These are phyloP conservation scores for Primulina tabacum DNA, from an alignment of 257 asterid genomes.

Conservation along the genomic window DNA sequence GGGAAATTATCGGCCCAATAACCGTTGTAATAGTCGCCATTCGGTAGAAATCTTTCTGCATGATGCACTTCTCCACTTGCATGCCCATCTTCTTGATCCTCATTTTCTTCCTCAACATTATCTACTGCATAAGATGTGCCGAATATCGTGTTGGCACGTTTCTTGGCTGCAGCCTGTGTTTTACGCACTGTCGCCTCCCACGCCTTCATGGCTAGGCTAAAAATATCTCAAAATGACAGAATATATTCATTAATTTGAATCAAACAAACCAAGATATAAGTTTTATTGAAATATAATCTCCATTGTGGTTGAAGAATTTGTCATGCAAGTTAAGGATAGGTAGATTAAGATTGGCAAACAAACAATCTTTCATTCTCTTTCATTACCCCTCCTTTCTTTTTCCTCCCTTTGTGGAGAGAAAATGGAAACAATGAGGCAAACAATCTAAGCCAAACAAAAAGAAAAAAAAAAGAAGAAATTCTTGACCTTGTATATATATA, in stretches of 20 bases:
- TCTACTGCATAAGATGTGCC: slow-evolving; percentile 51
- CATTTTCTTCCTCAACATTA: slow-evolving; percentile 36
- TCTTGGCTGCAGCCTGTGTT: slow-evolving; percentile 87
- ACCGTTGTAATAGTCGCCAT: slow-evolving; percentile 86
- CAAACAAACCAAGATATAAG: neutral
- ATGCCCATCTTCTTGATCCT: slow-evolving; percentile 42
- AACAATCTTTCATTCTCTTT: neutral
- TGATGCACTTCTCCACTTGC: slow-evolving; percentile 64
- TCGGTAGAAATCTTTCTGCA: slow-evolving; percentile 66
- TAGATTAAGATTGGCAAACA: slow-evolving; percentile 20
- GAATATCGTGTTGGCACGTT: slow-evolving; percentile 73
- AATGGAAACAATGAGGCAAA: slow-evolving; percentile 33
- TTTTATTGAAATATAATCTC: too few relatives aligned
- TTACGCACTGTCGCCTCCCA: slow-evolving; percentile 91
- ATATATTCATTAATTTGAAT: neutral
- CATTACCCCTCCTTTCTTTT: slow-evolving; percentile 26
- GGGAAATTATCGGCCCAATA: slow-evolving; percentile 76
- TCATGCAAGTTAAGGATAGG: slow-evolving; percentile 29
- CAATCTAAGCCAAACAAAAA: slow-evolving; percentile 43
- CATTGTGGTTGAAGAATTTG: neutral
- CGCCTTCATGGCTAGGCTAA: slow-evolving; percentile 70
- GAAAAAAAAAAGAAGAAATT: neutral
- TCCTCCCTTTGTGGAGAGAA: slow-evolving; percentile 38
- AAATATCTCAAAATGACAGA: neutral
- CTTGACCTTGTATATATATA: slow-evolving; percentile 10